Evolutionary conservation across 768 basidiomycete species (phyloP).

Genomic region (Termitomyces titanicus): DNA sequence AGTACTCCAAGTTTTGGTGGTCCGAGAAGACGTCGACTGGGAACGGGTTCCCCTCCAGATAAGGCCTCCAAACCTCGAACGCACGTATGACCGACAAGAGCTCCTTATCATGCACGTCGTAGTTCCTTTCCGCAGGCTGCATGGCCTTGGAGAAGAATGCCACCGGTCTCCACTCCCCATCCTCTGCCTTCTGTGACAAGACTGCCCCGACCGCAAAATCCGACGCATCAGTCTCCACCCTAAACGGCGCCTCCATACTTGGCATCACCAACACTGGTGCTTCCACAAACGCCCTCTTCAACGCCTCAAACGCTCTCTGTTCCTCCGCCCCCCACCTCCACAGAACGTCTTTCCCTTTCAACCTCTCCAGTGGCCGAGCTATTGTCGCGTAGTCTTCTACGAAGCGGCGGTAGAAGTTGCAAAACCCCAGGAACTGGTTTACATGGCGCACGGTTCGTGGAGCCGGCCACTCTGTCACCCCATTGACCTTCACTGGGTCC

Average conservation of each 20-base stretch:
- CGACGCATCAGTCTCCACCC: slow-evolving; percentile 7
- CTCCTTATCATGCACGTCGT: slow-evolving; percentile 39
- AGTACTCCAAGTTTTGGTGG: too few relatives aligned
- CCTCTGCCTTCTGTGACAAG: slow-evolving; percentile 17
- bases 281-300: slow-evolving; percentile 23
- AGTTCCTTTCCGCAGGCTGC: slow-evolving; percentile 32
- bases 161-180: slow-evolving; percentile 24
- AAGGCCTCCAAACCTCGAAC: slow-evolving; percentile 19
- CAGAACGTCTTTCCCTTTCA: too few relatives aligned
- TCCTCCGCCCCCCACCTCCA: slow-evolving; percentile 2
- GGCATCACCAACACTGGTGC: slow-evolving; percentile 22
- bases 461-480: too few relatives aligned
- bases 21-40: too few relatives aligned
- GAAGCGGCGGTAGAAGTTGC: not conserved
- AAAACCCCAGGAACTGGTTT: too few relatives aligned
- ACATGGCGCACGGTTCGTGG: too few relatives aligned
- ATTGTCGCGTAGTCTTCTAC: not conserved
- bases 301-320: slow-evolving; percentile 21
- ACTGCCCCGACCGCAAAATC: slow-evolving; percentile 11
- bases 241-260: not conserved
- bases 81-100: slow-evolving; percentile 36
- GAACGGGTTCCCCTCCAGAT: slow-evolving; percentile 4
- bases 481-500: too few relatives aligned
- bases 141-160: slow-evolving; percentile 22
- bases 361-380: too few relatives aligned